A percentile compares a stretch with the other conserved stretches of the same genome.
These are phyloP conservation scores for Wickerhamomyces pijperi DNA, from an alignment of 805 yeast species.

Conservation along the genomic window DNA sequence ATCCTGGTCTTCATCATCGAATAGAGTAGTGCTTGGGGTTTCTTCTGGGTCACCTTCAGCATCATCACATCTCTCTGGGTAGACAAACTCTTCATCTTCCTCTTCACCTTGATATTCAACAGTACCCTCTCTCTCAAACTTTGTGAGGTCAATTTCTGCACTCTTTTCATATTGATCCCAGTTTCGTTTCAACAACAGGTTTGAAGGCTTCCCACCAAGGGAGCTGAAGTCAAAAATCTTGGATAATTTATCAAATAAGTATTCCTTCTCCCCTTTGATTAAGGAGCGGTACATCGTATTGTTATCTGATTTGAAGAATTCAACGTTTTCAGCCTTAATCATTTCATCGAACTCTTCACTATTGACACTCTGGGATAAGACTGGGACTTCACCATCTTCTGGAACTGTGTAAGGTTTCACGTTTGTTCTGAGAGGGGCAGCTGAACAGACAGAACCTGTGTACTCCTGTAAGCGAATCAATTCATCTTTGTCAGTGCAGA, in stretches of 20 bases:
- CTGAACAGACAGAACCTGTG: constrained; percentile 6
- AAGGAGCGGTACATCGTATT: constrained; percentile 13
- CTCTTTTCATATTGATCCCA: not conserved
- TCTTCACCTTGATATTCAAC: not conserved
- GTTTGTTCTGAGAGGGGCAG: constrained; percentile 7
- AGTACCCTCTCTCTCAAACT: not conserved
- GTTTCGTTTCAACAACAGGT: not conserved
- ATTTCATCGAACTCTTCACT: not conserved
- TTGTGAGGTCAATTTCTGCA: not conserved
- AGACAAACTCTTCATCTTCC: not conserved
- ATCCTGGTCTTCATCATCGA: not conserved
- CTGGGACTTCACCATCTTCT: not conserved
- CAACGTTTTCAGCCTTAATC: constrained; percentile 1
- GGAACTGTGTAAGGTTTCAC: constrained; percentile 8
- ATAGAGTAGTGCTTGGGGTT: not conserved
- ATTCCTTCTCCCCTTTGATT: constrained; percentile 7
- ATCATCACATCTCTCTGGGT: not conserved
- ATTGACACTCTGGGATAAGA: not conserved
- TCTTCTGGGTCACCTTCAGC: not conserved
- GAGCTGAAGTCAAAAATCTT: constrained; percentile 5
- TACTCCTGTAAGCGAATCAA: constrained; percentile 5
- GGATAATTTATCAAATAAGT: constrained; percentile 8
- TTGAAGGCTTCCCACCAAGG: not conserved
- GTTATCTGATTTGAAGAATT: constrained; percentile 11
- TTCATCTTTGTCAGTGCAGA: constrained; percentile 11